Conservation (phyloP, 768 basidiomycete genomes). For the Phlebiopsis flavidoalba region DNA sequence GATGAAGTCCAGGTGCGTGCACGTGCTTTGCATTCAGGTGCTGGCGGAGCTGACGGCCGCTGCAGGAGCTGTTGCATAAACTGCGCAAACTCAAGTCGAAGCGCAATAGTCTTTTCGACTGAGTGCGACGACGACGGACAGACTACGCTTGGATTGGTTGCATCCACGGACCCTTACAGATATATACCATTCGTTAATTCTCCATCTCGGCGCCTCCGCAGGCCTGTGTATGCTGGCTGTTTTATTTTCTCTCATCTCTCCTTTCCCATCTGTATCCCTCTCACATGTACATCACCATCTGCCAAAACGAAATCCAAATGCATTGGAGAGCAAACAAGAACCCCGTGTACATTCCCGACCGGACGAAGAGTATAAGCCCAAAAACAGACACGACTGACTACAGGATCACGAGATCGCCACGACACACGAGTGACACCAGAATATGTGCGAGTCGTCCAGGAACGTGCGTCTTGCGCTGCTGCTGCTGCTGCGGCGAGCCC, state of each 20-base stretch:
- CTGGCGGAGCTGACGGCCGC: constrained; percentile 1
- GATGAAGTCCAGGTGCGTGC: constrained; percentile 67
- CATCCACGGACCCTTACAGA: not conserved
- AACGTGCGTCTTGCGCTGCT: constrained; percentile 56
- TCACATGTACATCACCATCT: constrained; percentile 6
- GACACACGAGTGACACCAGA: constrained; percentile 86
- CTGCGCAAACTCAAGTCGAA: constrained; percentile 52
- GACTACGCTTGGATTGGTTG: not conserved
- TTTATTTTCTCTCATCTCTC: not conserved
- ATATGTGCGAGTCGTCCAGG: constrained; percentile 83
- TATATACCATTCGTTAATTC: not conserved
- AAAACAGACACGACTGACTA: constrained; percentile 24
- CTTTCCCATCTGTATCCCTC: not conserved
- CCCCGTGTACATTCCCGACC: not conserved
- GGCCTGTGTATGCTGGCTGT: not conserved
- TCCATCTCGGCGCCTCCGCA: not conserved
- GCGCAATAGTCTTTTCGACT: constrained; percentile 30
- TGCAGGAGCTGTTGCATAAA: constrained; percentile 37
- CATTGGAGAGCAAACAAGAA: not conserved
- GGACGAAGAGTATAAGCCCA: not conserved
- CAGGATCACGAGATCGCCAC: constrained; percentile 76
- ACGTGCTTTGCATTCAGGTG: not conserved
- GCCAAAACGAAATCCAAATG: not conserved
- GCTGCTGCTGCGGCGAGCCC: constrained; percentile 8
- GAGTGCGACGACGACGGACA: not conserved